Evolutionary conservation across 2,329 filamentous ascomycete species (phyloP), one percentile per base, ranked within the genome.

Genomic region (Sporothrix brunneoviolacea): DNA sequence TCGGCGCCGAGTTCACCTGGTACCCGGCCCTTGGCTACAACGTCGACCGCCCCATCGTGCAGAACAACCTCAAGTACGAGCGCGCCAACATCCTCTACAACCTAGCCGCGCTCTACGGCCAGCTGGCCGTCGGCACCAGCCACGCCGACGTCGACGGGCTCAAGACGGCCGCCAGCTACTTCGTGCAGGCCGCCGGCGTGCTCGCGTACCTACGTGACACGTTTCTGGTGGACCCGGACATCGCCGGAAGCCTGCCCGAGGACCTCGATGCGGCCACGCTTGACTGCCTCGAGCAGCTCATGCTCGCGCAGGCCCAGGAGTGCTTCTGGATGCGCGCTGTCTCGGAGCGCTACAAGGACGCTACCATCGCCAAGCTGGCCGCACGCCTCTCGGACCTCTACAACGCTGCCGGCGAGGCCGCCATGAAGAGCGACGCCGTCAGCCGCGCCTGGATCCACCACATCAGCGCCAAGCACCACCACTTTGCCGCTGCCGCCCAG

Each of bases 251-350:
- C 13, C 88, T 91, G 0, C 91, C 93, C 1, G 93, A 97, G 64
- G 93, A 98, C 64, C 95, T 98, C 90, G 93, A 98, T 60, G 77
- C 82, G 45, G 79, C 87, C 61, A 96, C 91, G 0, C 74, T 98
- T 42, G 86, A 91, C 60, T 88, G 88, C 47, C 70, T 97, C 40
- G 80, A 87, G 59, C 81, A 91, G 64, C 75, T 98, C 27, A 82
- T 95, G 65, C 76, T 98, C 9, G 91, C 91, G 1, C 90, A 98
- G 65, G 91, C 86, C 24, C 93, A 98, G 64, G 93, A 98, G 69
- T 97, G 91, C 64, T 97, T 93, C 68, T 98, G 93, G 93, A 86
- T 93, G 59, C 97, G 95, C 65, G 91, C 93, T 1, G 91, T 95
- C 52, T 91, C 94, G 72, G 91, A 96, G 64, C 83, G 84, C 21